Base-by-base conservation (phyloP, 768 basidiomycete species). In the Tulasnella sp. region DNA sequence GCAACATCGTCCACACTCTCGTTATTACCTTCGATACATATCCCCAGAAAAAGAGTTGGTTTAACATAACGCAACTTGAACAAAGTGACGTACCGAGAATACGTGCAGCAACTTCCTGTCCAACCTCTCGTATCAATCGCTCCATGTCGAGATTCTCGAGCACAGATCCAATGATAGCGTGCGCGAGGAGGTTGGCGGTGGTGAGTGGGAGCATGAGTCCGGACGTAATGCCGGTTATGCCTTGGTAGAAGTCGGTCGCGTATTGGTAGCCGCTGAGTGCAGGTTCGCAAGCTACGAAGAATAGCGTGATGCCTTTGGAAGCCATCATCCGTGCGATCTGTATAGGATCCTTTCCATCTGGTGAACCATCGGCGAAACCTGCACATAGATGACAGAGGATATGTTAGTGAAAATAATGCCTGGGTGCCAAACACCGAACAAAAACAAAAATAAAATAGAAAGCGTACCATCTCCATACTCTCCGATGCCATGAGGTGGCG, bases 141-240 rank as follows among this genome's bases (percentile, higher is more conserved):
- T 98, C 95, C 95, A 98, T 95, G 71, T 98, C 95, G 61, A 97
- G 82, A 67, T 97, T 96, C 74, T 98, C 95, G 27, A 98, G 78
- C 44, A 97, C 94, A 70, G 89, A 90, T 32, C 93, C 95, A 58
- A 94, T 92, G 61, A 98, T 98, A 29, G 95, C 95, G 68, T 95
- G 91, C 17, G 94, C 83, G 50, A 98, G 82, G 38, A 96, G 79
- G 71, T 93, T 88, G 50, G 95, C 95, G 21, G 93, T 97, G 11
- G 93, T 94, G 51, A 98, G 78, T 2, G 95, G 95, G 7, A 98
- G 80, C 91, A 97, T 96, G 54, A 94, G 78, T 13, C 94, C 95
- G 15, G 92, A 95, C 3, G 94, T 95, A 67, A 97, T 92, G 65
- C 79, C 80, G 27, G 88, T 90, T 64, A 98, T 81, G 26, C 92